phyloP scores from a whole-genome alignment of 495 filamentous ascomycete species.

The Trichoderma reesei region DNA sequence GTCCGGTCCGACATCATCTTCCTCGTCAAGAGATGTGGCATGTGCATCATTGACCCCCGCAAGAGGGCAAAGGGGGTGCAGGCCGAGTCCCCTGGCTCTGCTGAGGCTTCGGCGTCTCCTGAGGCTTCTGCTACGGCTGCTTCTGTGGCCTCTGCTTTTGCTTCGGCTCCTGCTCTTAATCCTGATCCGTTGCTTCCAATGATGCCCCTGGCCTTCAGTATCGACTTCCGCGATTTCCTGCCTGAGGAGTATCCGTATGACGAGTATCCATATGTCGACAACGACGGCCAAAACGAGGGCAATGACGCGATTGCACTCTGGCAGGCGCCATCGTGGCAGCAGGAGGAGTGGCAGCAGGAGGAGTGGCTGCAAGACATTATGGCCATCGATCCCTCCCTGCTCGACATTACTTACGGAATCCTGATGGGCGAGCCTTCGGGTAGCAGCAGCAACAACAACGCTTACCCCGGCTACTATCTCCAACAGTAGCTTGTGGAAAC shows the following conservation, averaged over 20 bases:
- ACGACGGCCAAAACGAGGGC: no score
- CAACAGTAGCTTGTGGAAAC: neutral
- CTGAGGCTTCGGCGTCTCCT: neutral
- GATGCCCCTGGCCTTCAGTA: no score
- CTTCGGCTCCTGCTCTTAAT: no score
- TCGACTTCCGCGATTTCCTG: no score
- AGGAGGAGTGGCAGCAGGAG: no score
- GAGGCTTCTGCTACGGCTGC: neutral
- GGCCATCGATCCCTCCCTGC: neutral
- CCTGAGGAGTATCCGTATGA: no score
- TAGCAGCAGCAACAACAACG: neutral
- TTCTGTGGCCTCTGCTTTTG: neutral
- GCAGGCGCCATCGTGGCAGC: no score
- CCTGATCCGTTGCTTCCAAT: no score
- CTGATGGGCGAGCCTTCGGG: neutral
- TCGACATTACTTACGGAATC: neutral
- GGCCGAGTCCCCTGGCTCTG: no score
- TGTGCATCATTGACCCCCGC: neutral
- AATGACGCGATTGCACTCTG: no score
- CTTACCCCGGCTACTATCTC: neutral
- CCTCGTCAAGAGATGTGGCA: neutral
- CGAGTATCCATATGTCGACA: no score
- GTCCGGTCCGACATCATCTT: neutral
- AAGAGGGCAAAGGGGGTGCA: neutral
- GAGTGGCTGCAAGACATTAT: no score